A percentile compares a stretch with the other conserved stretches of the same genome.
phyloP scores from a whole-genome alignment of 2,329 filamentous ascomycete species.

The Fusarium piperis region DNA sequence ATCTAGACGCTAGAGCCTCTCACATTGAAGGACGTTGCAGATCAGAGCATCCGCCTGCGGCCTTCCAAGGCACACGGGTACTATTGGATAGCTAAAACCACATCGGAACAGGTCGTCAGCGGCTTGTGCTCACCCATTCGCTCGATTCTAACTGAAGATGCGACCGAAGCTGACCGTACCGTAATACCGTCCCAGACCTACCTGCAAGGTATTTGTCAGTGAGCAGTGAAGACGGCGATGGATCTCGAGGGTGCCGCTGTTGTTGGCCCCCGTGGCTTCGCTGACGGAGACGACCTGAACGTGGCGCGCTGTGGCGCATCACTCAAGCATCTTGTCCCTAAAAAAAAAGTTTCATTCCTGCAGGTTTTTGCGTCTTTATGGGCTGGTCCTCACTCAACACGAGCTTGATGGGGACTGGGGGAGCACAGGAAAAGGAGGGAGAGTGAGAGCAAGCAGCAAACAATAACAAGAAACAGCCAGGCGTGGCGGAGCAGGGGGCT shows the following conservation, averaged over 20 bases:
- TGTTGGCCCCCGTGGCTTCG: constrained; percentile 18
- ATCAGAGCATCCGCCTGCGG: constrained; percentile 24
- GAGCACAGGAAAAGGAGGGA: constrained; percentile 10
- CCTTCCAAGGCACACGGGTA: constrained; percentile 9
- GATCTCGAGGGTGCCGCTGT: constrained; percentile 8
- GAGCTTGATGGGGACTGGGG: constrained; percentile 16
- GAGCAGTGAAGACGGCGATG: neutral
- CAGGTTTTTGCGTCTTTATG: constrained; percentile 19
- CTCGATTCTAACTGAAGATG: constrained; percentile 1
- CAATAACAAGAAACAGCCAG: constrained; percentile 14
- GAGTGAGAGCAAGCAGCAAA: neutral
- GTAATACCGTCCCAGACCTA: neutral
- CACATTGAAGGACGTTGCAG: constrained; percentile 11
- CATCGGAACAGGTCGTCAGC: constrained; percentile 6
- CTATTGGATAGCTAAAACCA: constrained; percentile 16
- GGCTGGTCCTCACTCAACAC: constrained; percentile 18
- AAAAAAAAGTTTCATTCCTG: constrained; percentile 12
- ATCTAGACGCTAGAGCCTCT: constrained; percentile 31
- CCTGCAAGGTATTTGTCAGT: constrained; percentile 9
- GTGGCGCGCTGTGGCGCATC: constrained; percentile 39
- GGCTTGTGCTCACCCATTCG: neutral
- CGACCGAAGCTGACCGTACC: neutral
- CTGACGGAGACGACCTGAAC: constrained; percentile 27
- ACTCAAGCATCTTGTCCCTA: constrained; percentile 5
- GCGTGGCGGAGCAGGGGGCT: constrained; percentile 32